Conservation (phyloP, 2,329 filamentous ascomycete genomes). For the Monosporascus sp. region DNA sequence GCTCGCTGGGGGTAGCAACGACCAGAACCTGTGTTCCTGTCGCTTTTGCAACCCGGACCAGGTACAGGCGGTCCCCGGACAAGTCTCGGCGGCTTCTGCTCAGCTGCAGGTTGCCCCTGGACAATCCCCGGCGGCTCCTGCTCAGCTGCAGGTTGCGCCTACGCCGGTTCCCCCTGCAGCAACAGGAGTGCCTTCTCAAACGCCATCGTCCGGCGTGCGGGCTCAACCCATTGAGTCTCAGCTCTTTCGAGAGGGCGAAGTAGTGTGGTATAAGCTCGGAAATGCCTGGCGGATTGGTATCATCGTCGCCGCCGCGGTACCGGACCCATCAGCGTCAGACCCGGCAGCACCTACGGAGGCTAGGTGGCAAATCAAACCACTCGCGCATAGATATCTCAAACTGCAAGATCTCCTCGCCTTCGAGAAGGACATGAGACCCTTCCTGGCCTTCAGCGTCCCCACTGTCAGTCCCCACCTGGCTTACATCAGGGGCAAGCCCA, state of each 20-base stretch:
- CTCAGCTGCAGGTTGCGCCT: not conserved
- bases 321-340: not conserved
- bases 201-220: conserved; percentile 6
- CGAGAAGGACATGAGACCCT: conserved; percentile 40
- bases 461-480: conserved; percentile 28
- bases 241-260: conserved; percentile 42
- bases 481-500: conserved; percentile 32
- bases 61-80: not conserved
- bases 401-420: conserved; percentile 32
- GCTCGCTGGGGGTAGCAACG: conserved; percentile 4
- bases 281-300: conserved; percentile 44
- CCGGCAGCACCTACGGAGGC: not conserved
- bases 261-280: conserved; percentile 45
- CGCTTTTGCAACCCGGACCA: conserved; percentile 7
- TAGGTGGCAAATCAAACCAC: conserved; percentile 12
- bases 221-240: conserved; percentile 18
- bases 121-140: conserved; percentile 1
- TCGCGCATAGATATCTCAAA: conserved; percentile 35
- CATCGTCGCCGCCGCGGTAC: conserved; percentile 19
- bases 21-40: conserved; percentile 5
- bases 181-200: not conserved
- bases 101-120: not conserved
- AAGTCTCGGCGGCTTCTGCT: conserved; percentile 2
- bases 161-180: not conserved
- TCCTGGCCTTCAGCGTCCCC: conserved; percentile 46